Percentiles rank a stretch among this genome's conserved stretches.
Evolutionary conservation across 768 basidiomycete genomes (phyloP).

Genomic region (Hericium coralloides): DNA sequence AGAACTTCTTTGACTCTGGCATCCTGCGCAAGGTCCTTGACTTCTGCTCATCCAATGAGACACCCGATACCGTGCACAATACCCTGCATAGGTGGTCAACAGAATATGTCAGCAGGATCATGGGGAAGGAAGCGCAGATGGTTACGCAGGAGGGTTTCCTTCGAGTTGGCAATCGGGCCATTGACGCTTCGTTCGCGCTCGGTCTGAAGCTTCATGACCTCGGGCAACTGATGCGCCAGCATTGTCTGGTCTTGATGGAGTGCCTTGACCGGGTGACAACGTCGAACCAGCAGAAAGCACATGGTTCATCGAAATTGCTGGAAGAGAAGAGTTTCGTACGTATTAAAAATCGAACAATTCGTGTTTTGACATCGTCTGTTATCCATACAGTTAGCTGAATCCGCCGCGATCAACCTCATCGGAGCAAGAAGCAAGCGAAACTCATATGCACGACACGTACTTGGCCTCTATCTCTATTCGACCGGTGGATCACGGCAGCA

Average conservation of each 20-base stretch:
- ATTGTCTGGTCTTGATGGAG: constrained; percentile 5
- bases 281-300: background rate
- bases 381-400: background rate
- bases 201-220: constrained; percentile 1
- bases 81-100: constrained; percentile 20
- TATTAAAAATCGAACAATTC: background rate
- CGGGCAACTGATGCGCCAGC: background rate
- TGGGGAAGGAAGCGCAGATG: constrained; percentile 7
- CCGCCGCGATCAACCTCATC: background rate
- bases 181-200: constrained; percentile 1
- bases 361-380: background rate
- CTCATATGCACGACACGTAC: constrained; percentile 5
- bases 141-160: constrained; percentile 4
- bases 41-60: constrained; percentile 18
- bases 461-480: constrained; percentile 10
- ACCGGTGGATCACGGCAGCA: constrained; percentile 8
- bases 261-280: constrained; percentile 4
- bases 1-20: constrained; percentile 16
- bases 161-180: background rate
- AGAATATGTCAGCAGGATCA: constrained; percentile 7
- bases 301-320: background rate
- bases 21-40: constrained; percentile 15
- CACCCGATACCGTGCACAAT: constrained; percentile 8
- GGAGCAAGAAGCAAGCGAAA: constrained; percentile 9
- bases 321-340: background rate